Evolutionary conservation across 1,284 basidiomycete species (phyloP), one percentile per base, ranked within the genome.

Genomic region (Boletus calvinii): DNA sequence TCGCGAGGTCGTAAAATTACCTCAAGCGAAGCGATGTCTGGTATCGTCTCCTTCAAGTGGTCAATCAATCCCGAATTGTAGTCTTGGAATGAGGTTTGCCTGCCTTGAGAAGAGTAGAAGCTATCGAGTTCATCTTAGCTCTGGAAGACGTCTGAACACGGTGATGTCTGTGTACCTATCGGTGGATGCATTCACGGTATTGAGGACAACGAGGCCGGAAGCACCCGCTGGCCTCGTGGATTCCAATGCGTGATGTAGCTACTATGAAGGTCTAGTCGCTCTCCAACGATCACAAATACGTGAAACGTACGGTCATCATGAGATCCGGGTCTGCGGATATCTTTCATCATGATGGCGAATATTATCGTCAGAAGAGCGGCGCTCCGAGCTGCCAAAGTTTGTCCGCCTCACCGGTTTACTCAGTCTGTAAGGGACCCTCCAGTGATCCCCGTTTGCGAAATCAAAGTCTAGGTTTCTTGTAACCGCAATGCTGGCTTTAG

Each of bases 41-140:
- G 69, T 38, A 82, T 72, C 13, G 72, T 64, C 20, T 67, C 62
- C 59, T 77, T 73, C 43, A 92, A 66, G 36, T 77, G 70, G 36
- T 81, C 75, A 48, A 92, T 82, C 50, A 93, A 76, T 58, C 76
- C 72, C 15, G 75, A 73, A 63, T 93, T 93, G 61, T 81, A 75
- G 68, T 93, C 91, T 31, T 81, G 79, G 66, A 93, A 93, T 1
- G 86, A 84, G 2, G 89, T 90, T 57, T 83, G 82, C 51, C 90
- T 76, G 36, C 90, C 90, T 72, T 93, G 90, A 12, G 88, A 90
- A 39, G 88, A 88, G 73, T 93, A 92, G 70, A 92, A 92, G 66
- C 87, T 90, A 59, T 15, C 41, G 22, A 36, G 32, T 17, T 29
- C 32, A 37, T 31, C 20, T 64, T 15, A 65, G 51, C 15, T 37